Conservation (phyloP, 768 basidiomycete species). For the Boletus vermiculosoides region DNA sequence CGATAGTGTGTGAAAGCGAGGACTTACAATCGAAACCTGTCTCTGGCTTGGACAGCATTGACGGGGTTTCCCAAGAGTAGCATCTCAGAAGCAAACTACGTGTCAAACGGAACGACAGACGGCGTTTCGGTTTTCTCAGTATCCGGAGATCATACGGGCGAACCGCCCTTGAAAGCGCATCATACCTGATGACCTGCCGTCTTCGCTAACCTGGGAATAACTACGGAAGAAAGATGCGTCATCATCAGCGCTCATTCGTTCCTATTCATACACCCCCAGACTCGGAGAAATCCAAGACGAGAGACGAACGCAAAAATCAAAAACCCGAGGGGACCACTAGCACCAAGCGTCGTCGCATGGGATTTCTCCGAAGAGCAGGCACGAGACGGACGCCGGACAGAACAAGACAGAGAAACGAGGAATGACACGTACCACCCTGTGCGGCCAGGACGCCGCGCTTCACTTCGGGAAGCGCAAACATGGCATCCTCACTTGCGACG, state of each 20-base stretch:
- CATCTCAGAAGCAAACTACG: conserved; percentile 73
- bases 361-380: neutral
- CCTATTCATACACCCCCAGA: conserved; percentile 2
- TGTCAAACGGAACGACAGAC: neutral
- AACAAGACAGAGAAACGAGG: neutral
- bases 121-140: conserved; percentile 14
- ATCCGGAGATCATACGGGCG: conserved; percentile 8
- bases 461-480: conserved; percentile 76
- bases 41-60: conserved; percentile 62
- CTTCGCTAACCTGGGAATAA: conserved; percentile 64
- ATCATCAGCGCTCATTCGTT: conserved; percentile 13
- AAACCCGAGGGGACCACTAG: neutral
- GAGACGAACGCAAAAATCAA: conserved; percentile 1
- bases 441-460: conserved; percentile 72
- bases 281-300: neutral
- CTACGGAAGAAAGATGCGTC: conserved; percentile 33
- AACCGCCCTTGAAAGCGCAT: conserved; percentile 1
- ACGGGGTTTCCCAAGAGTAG: conserved; percentile 71
- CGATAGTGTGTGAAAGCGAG: conserved; percentile 16
- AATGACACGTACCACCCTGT: conserved; percentile 56
- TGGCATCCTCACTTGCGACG: conserved; percentile 61
- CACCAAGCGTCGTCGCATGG: neutral
- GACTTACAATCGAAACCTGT: conserved; percentile 73
- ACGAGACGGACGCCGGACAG: neutral
- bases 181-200: conserved; percentile 74